Percentiles rank a stretch among this genome's conserved stretches.
phyloP scores from a whole-genome alignment of 2,329 filamentous ascomycete genomes.

The Pyricularia grisea region DNA sequence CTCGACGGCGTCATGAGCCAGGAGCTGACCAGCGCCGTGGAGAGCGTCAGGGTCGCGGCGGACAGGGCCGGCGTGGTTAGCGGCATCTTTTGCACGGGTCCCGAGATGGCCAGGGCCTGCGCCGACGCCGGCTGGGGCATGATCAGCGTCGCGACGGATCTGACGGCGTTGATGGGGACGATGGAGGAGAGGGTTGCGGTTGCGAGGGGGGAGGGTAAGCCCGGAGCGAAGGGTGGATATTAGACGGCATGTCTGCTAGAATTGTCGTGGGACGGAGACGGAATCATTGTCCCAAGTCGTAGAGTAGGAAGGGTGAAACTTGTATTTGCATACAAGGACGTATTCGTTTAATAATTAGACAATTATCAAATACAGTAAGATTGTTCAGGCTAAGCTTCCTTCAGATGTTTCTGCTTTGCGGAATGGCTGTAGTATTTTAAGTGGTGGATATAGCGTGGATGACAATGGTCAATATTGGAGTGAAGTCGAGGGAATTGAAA shows the following conservation, averaged over 20 bases:
- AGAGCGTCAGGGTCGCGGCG: constrained; percentile 46
- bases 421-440: neutral
- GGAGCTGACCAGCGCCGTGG: constrained; percentile 50
- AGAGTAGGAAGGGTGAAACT: neutral
- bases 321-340: neutral
- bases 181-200: constrained; percentile 36
- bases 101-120: constrained; percentile 45
- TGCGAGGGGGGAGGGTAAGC: constrained; percentile 30
- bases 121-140: constrained; percentile 51
- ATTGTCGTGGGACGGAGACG: neutral
- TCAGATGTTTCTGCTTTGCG: neutral
- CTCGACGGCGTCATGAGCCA: constrained; percentile 48
- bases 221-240: constrained; percentile 30
- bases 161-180: constrained; percentile 36
- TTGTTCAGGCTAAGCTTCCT: neutral
- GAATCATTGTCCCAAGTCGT: constrained; percentile 6
- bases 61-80: constrained; percentile 57
- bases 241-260: constrained; percentile 13
- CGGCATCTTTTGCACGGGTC: constrained; percentile 48
- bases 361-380: neutral
- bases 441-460: neutral
- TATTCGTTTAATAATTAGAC: neutral
- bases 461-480: neutral
- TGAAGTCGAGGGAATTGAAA: neutral
- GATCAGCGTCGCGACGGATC: constrained; percentile 49